Base-by-base conservation (phyloP, 768 basidiomycete species). In the Porpolomopsis calyptriformis region DNA sequence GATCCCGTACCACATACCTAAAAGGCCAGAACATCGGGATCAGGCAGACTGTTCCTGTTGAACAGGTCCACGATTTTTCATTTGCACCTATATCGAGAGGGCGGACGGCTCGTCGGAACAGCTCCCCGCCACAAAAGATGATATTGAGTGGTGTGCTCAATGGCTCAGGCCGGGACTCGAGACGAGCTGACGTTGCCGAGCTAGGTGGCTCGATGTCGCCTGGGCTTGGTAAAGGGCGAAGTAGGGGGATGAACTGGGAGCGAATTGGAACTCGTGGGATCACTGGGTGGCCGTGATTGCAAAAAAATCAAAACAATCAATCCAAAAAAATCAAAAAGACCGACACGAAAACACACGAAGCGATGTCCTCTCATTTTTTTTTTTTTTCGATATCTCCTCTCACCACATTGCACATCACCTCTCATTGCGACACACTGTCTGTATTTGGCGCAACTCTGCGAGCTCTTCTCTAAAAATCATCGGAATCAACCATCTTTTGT, bases 221-320 rank as follows among this genome's bases (percentile, higher is more conserved):
- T 29, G 82, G 82, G 7, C 77, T 64, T 48, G 82, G 80, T 4
- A 65, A 64, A 34, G 82, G 82, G 43, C 73, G 82, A 42, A 84
- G 80, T 52, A 83, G 82, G 5, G 59, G 85, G 41, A 51, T 74
- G 42, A 64, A 68, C 45, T 63, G 73, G 23, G 71, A 70, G 54
- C 61, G 66, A 10, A 41, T 31, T 7, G 29, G 29, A 31, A 31
- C 7, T 31, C 29, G 29, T 31, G 7, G 7, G 7, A 7, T 31
- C 14, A 31, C 29, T 31, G 29, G 29, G 14, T 31, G 29, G 29
- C 29, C 29, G 29, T 31, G 29, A 31, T 31, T 14, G 14, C 29
- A 7, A 7, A 14, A 7, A 7, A 31, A 7, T 7, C 29, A 31
- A 31, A 31, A 31, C n/a, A n/a, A 31, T 14, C 29, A 7, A 31